A percentile compares a stretch with the other conserved stretches of the same genome.
Evolutionary conservation across 257 asterid genomes (phyloP).

Genomic region (Solanum appendiculatum): DNA sequence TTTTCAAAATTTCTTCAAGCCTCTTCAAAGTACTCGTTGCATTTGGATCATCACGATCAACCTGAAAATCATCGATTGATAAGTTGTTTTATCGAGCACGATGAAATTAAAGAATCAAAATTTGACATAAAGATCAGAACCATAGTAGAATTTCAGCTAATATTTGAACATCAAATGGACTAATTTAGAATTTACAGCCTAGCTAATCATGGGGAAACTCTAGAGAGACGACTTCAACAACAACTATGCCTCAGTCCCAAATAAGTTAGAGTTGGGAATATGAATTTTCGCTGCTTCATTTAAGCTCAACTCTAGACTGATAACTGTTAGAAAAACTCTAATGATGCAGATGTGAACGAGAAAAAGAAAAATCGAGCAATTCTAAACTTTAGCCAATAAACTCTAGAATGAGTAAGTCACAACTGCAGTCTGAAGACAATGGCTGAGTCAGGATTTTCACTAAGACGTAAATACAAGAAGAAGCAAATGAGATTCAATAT

Average conservation of each 20-base stretch:
- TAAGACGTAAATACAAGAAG: background rate
- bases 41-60: conserved; percentile 65
- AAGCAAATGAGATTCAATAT: background rate
- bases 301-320: background rate
- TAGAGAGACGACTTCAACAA: background rate
- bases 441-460: background rate
- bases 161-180: background rate
- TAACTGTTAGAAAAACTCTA: background rate
- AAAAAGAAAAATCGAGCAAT: background rate
- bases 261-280: background rate
- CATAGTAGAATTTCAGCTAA: background rate
- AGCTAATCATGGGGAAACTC: background rate
- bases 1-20: conserved; percentile 49
- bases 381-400: background rate
- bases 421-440: background rate
- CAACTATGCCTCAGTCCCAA: background rate
- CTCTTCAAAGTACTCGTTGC: conserved; percentile 52
- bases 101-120: background rate
- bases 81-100: background rate
- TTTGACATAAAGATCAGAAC: background rate
- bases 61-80: conserved; percentile 17
- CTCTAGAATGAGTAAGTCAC: background rate
- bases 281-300: background rate
- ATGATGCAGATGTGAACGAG: background rate
- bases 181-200: no score